These are phyloP conservation scores for Penicillium nordicum DNA, from an alignment of 2,329 filamentous ascomycete species.

Conservation along the genomic window DNA sequence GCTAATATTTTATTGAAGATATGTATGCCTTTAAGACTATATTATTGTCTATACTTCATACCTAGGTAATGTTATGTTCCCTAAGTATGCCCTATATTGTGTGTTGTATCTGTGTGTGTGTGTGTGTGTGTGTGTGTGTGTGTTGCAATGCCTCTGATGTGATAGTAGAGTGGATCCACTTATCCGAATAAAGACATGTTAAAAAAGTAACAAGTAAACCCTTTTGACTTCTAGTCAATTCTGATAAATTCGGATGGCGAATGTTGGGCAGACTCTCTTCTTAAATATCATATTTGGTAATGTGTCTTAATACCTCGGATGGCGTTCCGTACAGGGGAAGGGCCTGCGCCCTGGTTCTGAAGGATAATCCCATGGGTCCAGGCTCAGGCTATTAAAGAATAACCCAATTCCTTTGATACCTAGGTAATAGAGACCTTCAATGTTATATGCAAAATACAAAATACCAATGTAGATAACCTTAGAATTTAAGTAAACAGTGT, in stretches of 20 bases:
- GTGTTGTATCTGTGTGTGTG: not conserved
- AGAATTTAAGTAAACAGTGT: not conserved
- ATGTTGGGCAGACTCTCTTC: not conserved
- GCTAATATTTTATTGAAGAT: not conserved
- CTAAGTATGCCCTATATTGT: not conserved
- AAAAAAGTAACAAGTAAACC: not conserved
- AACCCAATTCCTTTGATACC: not conserved
- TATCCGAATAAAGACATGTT: not conserved
- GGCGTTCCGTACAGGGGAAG: slow-evolving; percentile 16
- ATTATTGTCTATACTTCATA: not conserved
- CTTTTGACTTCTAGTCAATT: no score
- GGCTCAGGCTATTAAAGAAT: not conserved
- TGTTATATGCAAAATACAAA: not conserved
- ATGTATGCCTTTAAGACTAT: not conserved
- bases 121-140: not conserved
- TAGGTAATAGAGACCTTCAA: not conserved
- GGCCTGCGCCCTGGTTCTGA: not conserved
- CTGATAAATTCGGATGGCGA: not conserved
- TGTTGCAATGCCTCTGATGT: not conserved
- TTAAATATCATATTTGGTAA: not conserved
- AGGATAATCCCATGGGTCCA: slow-evolving; percentile 13
- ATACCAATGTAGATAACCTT: not conserved
- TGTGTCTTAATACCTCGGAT: not conserved
- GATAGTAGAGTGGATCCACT: not conserved
- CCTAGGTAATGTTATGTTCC: no score